A percentile compares a stretch with the other conserved stretches of the same genome.
Conservation (phyloP, 2,329 filamentous ascomycete species). For the Sporothrix schenckii region DNA sequence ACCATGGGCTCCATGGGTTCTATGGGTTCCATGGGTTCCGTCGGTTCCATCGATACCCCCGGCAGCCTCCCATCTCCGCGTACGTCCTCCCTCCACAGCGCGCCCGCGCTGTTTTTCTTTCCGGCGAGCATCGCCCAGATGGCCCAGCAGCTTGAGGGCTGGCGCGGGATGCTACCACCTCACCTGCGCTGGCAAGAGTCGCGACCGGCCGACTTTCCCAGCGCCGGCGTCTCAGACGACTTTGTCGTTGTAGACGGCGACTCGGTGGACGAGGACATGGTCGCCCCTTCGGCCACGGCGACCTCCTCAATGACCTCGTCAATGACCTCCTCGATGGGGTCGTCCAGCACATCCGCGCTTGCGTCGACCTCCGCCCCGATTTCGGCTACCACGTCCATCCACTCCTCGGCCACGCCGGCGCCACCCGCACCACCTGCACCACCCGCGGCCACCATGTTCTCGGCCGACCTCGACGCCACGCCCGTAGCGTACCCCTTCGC, state of each 20-base stretch:
- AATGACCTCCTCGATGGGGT: too few species aligned
- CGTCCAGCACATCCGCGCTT: background rate
- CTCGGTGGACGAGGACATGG: constrained; percentile 4
- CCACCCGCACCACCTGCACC: background rate
- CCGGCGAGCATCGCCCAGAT: constrained; percentile 54
- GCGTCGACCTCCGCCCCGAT: too few species aligned
- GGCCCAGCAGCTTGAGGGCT: constrained; percentile 58
- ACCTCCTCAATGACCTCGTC: background rate
- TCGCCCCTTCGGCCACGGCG: background rate
- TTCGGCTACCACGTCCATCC: background rate
- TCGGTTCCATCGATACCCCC: too few species aligned
- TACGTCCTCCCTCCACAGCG: background rate
- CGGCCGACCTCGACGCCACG: constrained; percentile 49
- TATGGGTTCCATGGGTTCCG: too few species aligned
- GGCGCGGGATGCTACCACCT: constrained; percentile 59
- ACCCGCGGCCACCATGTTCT: constrained; percentile 47
- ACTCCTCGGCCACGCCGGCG: background rate
- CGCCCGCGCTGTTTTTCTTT: background rate
- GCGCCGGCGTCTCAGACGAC: constrained; percentile 29
- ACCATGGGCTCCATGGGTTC: too few species aligned
- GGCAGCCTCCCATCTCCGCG: too few species aligned
- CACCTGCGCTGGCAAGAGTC: constrained; percentile 62
- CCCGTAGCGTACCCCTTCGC: constrained; percentile 54
- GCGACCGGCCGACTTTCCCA: constrained; percentile 50
- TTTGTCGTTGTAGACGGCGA: background rate